Percentiles rank a stretch among this genome's conserved stretches.
Conservation (phyloP, 1,139 yeast genomes). For the Taphrina populina region DNA sequence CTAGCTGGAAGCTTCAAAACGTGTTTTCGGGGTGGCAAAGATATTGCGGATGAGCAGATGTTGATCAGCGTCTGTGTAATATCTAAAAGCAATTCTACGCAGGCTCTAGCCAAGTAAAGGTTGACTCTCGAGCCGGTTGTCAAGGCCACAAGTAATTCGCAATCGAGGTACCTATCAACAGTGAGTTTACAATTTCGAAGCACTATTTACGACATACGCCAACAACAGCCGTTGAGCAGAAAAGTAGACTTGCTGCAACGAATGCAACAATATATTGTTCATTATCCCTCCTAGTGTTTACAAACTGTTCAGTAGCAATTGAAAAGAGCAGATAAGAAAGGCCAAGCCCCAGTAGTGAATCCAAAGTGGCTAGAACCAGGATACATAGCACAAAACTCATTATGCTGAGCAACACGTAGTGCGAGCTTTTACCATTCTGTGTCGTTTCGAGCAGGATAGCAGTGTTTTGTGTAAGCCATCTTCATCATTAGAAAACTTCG, state of each 20-base stretch:
- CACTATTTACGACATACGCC: slow-evolving; percentile 3
- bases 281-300: not conserved
- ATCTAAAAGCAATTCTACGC: too few species aligned
- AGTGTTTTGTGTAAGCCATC: slow-evolving; percentile 15
- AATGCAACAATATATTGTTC: slow-evolving; percentile 10
- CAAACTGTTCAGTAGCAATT: slow-evolving; percentile 20
- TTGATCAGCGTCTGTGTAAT: too few species aligned
- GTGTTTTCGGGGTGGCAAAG: not conserved
- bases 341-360: slow-evolving; percentile 18
- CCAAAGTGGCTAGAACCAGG: not conserved
- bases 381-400: not conserved
- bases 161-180: slow-evolving; percentile 21
- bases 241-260: slow-evolving; percentile 1
- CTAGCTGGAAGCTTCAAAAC: too few species aligned
- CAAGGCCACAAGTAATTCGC: slow-evolving; percentile 4
- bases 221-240: slow-evolving; percentile 1
- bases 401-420: not conserved
- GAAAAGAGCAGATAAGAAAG: slow-evolving; percentile 20
- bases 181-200: not conserved
- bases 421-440: not conserved
- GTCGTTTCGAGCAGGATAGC: not conserved
- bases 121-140: not conserved
- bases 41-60: too few species aligned
- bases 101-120: not conserved
- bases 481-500: not conserved